Conservation (phyloP, 257 asterid genomes). For the Galeopsis tetrahit region DNA sequence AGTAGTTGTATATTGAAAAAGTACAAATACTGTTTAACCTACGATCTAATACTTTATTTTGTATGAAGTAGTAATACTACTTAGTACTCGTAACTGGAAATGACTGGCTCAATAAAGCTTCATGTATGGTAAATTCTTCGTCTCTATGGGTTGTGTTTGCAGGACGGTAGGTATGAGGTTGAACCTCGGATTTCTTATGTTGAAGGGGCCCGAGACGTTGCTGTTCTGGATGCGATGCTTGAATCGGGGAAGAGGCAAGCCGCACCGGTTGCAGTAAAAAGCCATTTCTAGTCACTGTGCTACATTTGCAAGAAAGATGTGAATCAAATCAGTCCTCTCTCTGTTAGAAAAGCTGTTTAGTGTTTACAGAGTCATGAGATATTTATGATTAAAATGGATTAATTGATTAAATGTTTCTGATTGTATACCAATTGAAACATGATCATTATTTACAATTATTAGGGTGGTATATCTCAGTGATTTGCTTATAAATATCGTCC, state of each 20-base stretch:
- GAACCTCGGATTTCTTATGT: slow-evolving; percentile 72
- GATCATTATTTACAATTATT: slow-evolving; percentile 10
- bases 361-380: not conserved
- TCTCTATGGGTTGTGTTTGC: slow-evolving; percentile 25
- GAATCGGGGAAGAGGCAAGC: slow-evolving; percentile 82
- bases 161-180: slow-evolving; percentile 50
- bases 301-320: slow-evolving; percentile 12
- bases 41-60: no score
- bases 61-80: no score
- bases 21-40: no score
- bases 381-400: not conserved
- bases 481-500: not conserved
- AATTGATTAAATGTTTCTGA: not conserved
- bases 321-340: not conserved
- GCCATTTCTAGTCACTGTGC: slow-evolving; percentile 21
- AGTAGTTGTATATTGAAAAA: no score
- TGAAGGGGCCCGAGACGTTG: slow-evolving; percentile 91
- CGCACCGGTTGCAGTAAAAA: slow-evolving; percentile 62
- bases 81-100: not conserved
- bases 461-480: not conserved
- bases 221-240: slow-evolving; percentile 89
- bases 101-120: not conserved
- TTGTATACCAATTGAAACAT: not conserved
- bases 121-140: not conserved
- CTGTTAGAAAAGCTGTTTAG: not conserved